A percentile compares a stretch with the other conserved stretches of the same genome.
These are phyloP conservation scores for Cladophialophora bantiana DNA, from an alignment of 2,329 filamentous ascomycete genomes.

Conservation along the genomic window DNA sequence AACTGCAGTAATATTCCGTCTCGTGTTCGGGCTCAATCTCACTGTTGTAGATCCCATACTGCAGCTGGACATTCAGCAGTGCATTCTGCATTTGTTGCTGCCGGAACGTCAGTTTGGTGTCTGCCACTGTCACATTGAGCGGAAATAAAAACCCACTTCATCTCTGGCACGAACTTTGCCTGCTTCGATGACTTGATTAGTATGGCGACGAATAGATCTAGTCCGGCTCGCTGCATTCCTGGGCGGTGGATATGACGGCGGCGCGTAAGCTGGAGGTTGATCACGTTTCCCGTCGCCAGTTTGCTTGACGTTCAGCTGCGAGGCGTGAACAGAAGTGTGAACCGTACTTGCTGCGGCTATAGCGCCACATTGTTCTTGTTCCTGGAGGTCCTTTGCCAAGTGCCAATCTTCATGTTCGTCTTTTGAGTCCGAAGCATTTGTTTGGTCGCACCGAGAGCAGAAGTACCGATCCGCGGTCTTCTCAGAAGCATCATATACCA, in stretches of 20 bases:
- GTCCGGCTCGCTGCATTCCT: neutral
- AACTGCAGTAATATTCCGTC: slow-evolving; percentile 49
- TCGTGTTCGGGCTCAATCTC: slow-evolving; percentile 59
- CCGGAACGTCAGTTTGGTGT: slow-evolving; percentile 3
- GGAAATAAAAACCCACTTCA: slow-evolving; percentile 43
- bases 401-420: slow-evolving; percentile 91
- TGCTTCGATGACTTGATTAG: slow-evolving; percentile 51
- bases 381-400: slow-evolving; percentile 82
- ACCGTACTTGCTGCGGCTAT: slow-evolving; percentile 17
- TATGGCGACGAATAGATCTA: slow-evolving; percentile 41
- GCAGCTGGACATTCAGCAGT: slow-evolving; percentile 51
- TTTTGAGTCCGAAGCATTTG: slow-evolving; percentile 63
- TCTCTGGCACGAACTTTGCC: slow-evolving; percentile 49
- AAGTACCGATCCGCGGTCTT: slow-evolving; percentile 44
- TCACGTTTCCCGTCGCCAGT: neutral
- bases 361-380: slow-evolving; percentile 60
- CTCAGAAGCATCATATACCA: neutral
- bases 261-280: slow-evolving; percentile 26
- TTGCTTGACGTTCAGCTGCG: neutral
- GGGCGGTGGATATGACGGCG: slow-evolving; percentile 29
- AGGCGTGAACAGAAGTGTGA: neutral
- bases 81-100: slow-evolving; percentile 55
- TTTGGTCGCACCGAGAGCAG: slow-evolving; percentile 71
- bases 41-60: slow-evolving; percentile 53
- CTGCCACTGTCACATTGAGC: neutral